Percentiles rank a stretch among this genome's conserved stretches.
These are phyloP conservation scores for Tulasnella sp. DNA, from an alignment of 768 basidiomycete genomes.

Conservation along the genomic window DNA sequence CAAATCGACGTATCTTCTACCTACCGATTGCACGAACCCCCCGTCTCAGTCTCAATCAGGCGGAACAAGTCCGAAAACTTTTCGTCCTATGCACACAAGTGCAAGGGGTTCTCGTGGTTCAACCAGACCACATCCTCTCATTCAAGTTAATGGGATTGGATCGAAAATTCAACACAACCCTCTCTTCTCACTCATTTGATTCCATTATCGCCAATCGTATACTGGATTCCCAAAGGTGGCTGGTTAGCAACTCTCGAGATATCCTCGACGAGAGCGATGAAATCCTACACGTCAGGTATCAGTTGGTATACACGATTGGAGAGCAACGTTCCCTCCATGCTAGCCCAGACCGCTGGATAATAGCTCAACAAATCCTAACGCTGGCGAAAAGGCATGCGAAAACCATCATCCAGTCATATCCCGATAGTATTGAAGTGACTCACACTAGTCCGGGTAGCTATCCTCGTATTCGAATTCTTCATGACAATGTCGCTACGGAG, in stretches of 20 bases:
- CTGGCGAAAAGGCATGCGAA: background rate
- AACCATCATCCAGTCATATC: background rate
- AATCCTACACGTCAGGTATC: conserved; percentile 35
- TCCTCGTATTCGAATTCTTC: conserved; percentile 1
- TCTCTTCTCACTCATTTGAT: no score
- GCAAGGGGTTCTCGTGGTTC: conserved; percentile 30
- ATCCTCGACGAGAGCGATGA: conserved; percentile 22
- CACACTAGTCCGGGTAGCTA: background rate
- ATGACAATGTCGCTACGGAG: background rate
- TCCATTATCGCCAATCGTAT: background rate
- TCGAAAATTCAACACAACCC: conserved; percentile 19
- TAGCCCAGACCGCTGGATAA: conserved; percentile 34
- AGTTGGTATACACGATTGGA: conserved; percentile 37
- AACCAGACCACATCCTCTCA: conserved; percentile 44
- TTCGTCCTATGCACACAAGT: background rate
- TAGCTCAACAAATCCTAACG: conserved; percentile 27
- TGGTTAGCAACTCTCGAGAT: conserved; percentile 16
- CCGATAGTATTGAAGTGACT: background rate
- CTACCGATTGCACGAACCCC: conserved; percentile 38
- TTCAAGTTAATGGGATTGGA: conserved; percentile 38
- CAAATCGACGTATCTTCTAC: conserved; percentile 36
- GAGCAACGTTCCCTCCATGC: conserved; percentile 29
- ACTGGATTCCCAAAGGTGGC: conserved; percentile 17
- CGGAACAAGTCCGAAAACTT: background rate
- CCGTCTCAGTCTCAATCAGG: conserved; percentile 3